A percentile compares a stretch with the other conserved stretches of the same genome.
These are phyloP conservation scores for Pseudogymnoascus sp. DNA, from an alignment of 2,329 filamentous ascomycete genomes.

Conservation along the genomic window DNA sequence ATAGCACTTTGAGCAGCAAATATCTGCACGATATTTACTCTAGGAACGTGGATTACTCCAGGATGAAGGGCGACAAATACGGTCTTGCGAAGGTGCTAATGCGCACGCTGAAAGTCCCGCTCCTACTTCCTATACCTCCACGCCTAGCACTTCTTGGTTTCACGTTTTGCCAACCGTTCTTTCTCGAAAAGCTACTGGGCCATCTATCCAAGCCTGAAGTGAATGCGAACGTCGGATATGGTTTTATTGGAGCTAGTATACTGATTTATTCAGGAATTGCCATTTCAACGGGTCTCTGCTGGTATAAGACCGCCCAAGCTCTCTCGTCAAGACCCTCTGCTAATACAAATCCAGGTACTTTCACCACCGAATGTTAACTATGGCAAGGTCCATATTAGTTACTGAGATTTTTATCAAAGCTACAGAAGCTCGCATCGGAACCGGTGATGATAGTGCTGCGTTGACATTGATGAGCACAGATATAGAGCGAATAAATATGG, in stretches of 20 bases:
- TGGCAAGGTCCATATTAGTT: conserved; percentile 10
- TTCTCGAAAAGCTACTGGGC: conserved; percentile 30
- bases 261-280: conserved; percentile 36
- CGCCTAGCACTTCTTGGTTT: conserved; percentile 33
- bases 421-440: conserved; percentile 11
- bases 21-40: conserved; percentile 14
- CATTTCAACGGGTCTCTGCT: conserved; percentile 20
- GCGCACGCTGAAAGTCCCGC: conserved; percentile 19
- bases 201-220: conserved; percentile 21
- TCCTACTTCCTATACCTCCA: conserved; percentile 24
- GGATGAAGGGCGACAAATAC: conserved; percentile 12
- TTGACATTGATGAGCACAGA: conserved; percentile 23
- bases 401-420: conserved; percentile 10
- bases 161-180: conserved; percentile 37
- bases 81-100: conserved; percentile 19
- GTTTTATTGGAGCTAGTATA: conserved; percentile 33
- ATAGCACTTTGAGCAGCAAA: conserved; percentile 16
- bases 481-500: conserved; percentile 16
- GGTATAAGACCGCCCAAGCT: not conserved
- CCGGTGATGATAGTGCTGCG: conserved; percentile 12
- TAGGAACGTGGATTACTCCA: conserved; percentile 11
- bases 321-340: not conserved
- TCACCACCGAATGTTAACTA: conserved; percentile 7
- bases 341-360: conserved; percentile 12
- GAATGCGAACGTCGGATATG: conserved; percentile 25